A percentile compares a stretch with the other conserved stretches of the same genome.
phyloP scores from a whole-genome alignment of 371 early-diverging fungal genomes.

The Rhizopus arrhizus region DNA sequence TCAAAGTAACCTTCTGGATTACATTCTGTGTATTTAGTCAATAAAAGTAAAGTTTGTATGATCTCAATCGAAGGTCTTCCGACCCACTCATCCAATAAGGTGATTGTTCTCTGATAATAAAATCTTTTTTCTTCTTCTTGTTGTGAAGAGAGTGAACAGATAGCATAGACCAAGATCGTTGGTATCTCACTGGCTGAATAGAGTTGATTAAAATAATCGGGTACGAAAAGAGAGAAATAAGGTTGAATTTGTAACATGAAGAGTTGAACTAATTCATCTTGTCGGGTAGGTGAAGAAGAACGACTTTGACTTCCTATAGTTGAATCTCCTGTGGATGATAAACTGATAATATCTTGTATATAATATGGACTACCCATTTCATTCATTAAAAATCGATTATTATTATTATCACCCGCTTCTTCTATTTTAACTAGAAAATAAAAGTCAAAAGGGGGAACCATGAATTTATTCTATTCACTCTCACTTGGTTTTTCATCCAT shows the following conservation, averaged over 20 bases:
- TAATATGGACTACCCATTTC: conserved; percentile 25
- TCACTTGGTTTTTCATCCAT: conserved; percentile 7
- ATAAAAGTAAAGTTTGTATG: conserved; percentile 68
- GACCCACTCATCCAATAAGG: conserved; percentile 65
- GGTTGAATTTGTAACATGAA: conserved; percentile 28
- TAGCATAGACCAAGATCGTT: conserved; percentile 42
- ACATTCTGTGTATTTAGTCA: conserved; percentile 71
- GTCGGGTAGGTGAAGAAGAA: conserved; percentile 1
- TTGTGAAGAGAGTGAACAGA: conserved; percentile 56
- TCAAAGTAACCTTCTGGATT: conserved; percentile 24
- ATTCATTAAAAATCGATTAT: conserved; percentile 23
- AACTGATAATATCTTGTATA: conserved; percentile 16
- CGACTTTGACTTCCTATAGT: neutral
- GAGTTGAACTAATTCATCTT: conserved; percentile 9
- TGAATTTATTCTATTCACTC: neutral
- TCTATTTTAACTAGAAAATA: neutral
- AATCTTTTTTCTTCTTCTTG: conserved; percentile 17
- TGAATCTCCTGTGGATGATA: conserved; percentile 17
- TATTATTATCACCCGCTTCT: neutral
- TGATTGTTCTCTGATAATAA: conserved; percentile 44
- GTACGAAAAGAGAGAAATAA: conserved; percentile 29
- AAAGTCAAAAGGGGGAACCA: neutral
- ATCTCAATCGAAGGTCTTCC: conserved; percentile 68
- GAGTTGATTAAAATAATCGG: conserved; percentile 20
- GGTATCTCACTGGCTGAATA: conserved; percentile 23